Percentiles rank a stretch among this genome's conserved stretches.
Conservation (phyloP, 768 basidiomycete species). For the Lactarius sp. region DNA sequence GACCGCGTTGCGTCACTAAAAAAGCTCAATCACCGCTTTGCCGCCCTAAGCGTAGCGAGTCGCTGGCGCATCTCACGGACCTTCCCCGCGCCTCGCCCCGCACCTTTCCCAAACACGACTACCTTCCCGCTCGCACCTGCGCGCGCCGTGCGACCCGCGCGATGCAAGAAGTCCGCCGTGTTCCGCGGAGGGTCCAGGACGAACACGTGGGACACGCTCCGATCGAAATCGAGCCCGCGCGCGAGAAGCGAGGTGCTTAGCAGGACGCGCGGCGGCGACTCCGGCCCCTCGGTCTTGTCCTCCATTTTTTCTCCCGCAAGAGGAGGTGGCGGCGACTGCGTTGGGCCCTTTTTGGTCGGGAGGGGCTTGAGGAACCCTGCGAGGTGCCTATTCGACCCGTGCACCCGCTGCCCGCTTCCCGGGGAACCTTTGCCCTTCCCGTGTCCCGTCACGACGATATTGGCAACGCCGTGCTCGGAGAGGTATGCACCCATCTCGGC, state of each 20-base stretch:
- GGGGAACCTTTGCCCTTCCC: not conserved
- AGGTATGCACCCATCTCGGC: slow-evolving; percentile 24
- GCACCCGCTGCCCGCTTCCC: not conserved
- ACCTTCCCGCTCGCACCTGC: slow-evolving; percentile 69
- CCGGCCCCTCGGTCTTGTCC: slow-evolving; percentile 8
- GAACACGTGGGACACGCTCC: slow-evolving; percentile 76
- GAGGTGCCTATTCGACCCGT: slow-evolving; percentile 23
- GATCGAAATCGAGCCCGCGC: slow-evolving; percentile 83
- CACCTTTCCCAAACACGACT: slow-evolving; percentile 68
- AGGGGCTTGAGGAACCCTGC: slow-evolving; percentile 23
- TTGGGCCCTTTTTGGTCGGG: slow-evolving; percentile 29
- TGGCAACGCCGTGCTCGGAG: slow-evolving; percentile 7
- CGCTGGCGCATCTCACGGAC: slow-evolving; percentile 17
- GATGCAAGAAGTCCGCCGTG: slow-evolving; percentile 88
- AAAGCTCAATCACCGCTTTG: not conserved
- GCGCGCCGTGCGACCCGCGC: slow-evolving; percentile 78
- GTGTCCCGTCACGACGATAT: slow-evolving; percentile 19
- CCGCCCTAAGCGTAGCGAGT: slow-evolving; percentile 7
- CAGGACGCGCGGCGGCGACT: slow-evolving; percentile 54
- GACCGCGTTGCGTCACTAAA: no score
- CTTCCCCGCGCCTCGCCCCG: slow-evolving; percentile 54
- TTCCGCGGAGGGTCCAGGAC: slow-evolving; percentile 86
- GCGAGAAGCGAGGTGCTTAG: slow-evolving; percentile 90
- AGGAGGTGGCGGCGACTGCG: slow-evolving; percentile 26
- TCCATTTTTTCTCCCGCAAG: not conserved